Percentiles rank a stretch among this genome's conserved stretches.
phyloP scores from a whole-genome alignment of 495 filamentous ascomycete genomes.

The Aspergillus asperescens region DNA sequence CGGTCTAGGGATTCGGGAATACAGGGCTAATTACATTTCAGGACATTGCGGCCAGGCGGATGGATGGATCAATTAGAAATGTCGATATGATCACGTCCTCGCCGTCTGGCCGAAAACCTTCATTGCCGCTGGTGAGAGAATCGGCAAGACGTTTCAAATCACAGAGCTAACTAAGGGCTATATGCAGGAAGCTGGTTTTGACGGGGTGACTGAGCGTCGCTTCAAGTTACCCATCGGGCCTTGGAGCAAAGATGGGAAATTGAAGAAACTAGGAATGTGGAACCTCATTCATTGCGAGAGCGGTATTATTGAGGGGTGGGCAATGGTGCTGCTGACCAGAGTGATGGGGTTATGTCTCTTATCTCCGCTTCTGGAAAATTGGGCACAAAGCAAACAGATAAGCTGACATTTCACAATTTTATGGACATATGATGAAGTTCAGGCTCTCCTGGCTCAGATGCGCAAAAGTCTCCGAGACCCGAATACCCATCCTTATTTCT shows the following conservation, averaged over 20 bases:
- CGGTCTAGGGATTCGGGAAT: too few relatives aligned
- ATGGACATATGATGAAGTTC: conserved; percentile 26
- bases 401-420: conserved; percentile 6
- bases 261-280: conserved; percentile 60
- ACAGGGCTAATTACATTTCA: conserved; percentile 10
- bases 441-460: conserved; percentile 22
- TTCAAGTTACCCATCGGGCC: conserved; percentile 60
- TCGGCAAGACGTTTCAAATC: conserved; percentile 46
- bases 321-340: conserved; percentile 55
- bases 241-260: conserved; percentile 57
- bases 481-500: conserved; percentile 20
- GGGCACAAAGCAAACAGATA: background rate
- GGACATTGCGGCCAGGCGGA: conserved; percentile 55
- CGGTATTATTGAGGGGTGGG: conserved; percentile 51
- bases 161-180: conserved; percentile 33
- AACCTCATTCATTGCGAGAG: conserved; percentile 56
- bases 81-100: conserved; percentile 47
- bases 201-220: conserved; percentile 51
- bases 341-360: conserved; percentile 37
- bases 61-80: conserved; percentile 60
- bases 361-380: background rate
- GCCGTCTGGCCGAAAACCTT: conserved; percentile 46
- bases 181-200: conserved; percentile 49
- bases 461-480: conserved; percentile 20
- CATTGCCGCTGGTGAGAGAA: conserved; percentile 45